Percentiles rank a stretch among this genome's conserved stretches.
These are phyloP conservation scores for Ramaria sp. DNA, from an alignment of 768 basidiomycete genomes.

Conservation along the genomic window DNA sequence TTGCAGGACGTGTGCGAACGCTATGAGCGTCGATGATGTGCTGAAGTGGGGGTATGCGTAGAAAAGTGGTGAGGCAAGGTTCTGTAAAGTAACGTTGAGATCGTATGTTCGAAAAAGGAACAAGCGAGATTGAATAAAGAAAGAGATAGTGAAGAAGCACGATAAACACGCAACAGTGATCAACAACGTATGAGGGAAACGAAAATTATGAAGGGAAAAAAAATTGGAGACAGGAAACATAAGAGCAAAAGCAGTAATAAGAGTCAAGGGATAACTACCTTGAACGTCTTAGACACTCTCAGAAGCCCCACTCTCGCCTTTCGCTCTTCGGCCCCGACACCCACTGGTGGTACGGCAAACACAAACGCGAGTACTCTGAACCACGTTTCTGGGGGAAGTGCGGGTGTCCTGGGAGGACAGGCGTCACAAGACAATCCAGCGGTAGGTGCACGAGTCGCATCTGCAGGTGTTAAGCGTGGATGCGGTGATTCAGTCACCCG, in stretches of 20 bases:
- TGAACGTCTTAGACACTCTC: slow-evolving; percentile 29
- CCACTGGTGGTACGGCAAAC: slow-evolving; percentile 14
- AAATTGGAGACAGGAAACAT: no score
- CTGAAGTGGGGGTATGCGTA: slow-evolving; percentile 44
- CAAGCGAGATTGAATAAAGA: no score
- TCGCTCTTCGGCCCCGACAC: slow-evolving; percentile 1
- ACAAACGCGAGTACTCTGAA: slow-evolving; percentile 40
- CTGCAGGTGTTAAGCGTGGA: slow-evolving; percentile 21
- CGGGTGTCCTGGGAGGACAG: no score
- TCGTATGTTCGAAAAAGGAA: no score
- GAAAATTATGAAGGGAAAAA: no score
- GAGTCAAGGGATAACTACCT: slow-evolving; percentile 16
- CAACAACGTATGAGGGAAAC: no score
- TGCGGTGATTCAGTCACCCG: no score
- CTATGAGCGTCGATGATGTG: slow-evolving; percentile 34
- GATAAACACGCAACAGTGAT: no score
- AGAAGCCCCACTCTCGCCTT: slow-evolving; percentile 17
- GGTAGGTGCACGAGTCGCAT: slow-evolving; percentile 17
- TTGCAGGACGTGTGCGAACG: slow-evolving; percentile 47
- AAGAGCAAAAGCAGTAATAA: neutral
- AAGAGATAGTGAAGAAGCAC: no score
- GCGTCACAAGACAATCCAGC: no score
- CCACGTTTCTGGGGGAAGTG: slow-evolving; percentile 67
- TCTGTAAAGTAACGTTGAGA: slow-evolving; percentile 27
- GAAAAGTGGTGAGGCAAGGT: slow-evolving; percentile 53